A percentile compares a stretch with the other conserved stretches of the same genome.
phyloP scores from a whole-genome alignment of 75 land plant species.

The Cryptomeria japonica region DNA sequence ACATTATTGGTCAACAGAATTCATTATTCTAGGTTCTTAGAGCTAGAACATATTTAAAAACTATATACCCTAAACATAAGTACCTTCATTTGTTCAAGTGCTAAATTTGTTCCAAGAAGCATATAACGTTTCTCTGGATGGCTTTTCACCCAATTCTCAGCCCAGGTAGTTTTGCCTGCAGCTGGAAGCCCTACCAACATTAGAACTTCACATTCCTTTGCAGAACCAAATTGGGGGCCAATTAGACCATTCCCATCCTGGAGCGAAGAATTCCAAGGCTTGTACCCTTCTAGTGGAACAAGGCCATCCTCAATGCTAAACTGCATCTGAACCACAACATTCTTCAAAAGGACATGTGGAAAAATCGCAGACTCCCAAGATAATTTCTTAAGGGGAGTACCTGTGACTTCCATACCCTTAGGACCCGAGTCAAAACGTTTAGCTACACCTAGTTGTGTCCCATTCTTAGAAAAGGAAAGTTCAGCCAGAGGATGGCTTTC shows the following conservation, averaged over 20 bases:
- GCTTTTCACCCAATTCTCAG: constrained; percentile 43
- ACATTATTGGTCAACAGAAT: background rate
- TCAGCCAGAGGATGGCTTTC: constrained; percentile 39
- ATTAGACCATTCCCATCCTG: constrained; percentile 36
- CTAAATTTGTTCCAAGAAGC: constrained; percentile 53
- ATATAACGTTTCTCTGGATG: constrained; percentile 60
- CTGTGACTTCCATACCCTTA: constrained; percentile 32
- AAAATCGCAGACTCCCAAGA: constrained; percentile 44
- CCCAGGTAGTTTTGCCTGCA: constrained; percentile 59
- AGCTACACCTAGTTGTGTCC: constrained; percentile 46
- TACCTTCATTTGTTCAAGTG: constrained; percentile 68
- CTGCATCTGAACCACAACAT: constrained; percentile 49
- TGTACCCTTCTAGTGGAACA: constrained; percentile 44
- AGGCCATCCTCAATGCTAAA: constrained; percentile 48
- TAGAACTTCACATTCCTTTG: constrained; percentile 41
- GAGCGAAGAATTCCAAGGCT: constrained; percentile 47
- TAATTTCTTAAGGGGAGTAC: constrained; percentile 8
- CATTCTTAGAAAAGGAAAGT: constrained; percentile 47
- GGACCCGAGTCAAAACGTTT: constrained; percentile 48
- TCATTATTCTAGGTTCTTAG: background rate
- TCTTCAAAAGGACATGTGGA: constrained; percentile 57
- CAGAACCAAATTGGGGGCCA: constrained; percentile 30
- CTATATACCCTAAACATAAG: background rate
- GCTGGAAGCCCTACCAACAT: constrained; percentile 70
- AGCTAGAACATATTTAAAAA: background rate